Evolutionary conservation across 352 stramenopile species (phyloP), one percentile per base, ranked within the genome.

Genomic region (Globisporangium alternatum): DNA sequence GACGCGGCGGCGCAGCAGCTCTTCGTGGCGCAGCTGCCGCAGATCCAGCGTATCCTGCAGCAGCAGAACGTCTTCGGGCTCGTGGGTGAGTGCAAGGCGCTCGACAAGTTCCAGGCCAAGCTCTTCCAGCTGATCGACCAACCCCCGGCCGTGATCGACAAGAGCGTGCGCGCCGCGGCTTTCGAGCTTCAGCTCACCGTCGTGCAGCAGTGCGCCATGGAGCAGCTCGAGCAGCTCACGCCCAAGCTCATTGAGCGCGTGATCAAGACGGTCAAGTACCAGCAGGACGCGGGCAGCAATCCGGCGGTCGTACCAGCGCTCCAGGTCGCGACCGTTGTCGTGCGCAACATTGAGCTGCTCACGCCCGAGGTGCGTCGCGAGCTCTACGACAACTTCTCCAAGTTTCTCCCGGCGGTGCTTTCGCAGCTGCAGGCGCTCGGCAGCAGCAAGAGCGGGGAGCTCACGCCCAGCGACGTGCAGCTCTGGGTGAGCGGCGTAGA

Each of bases 31-130:
- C 83, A 95, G 47, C 52, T 84, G 39, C 55, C 64, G 62, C 74
- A 88, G 70, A 62, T 95, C 19, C 62, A 65, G 44, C 53, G 65
- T 8, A 72, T 88, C 41, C 53, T 92, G 9, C 41, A 69, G 64
- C 70, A 88, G 30, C 84, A 91, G 64, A 86, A 90, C 57, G 82
- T 95, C 41, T 93, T 95, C 52, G 80, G 71, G 15, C 68, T 89
- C 35, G 81, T 92, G 49, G 75, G 66, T n/a, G 77, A 89, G 35
- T 80, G 84, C 67, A 91, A 91, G 54, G 86, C 84, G 56, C 70
- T 90, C 64, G 73, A 72, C 54, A 95, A 93, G 76, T 88, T 90
- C 69, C 78, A 89, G 35, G 72, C 65, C 53, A 76, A 71, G 56
- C 64, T 95, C 51, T 77, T 88, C 37, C 65, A 88, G 65, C 66